Percentiles rank a stretch among this genome's conserved stretches.
Conservation (phyloP, 2,329 filamentous ascomycete genomes). For the Talaromyces sp. region DNA sequence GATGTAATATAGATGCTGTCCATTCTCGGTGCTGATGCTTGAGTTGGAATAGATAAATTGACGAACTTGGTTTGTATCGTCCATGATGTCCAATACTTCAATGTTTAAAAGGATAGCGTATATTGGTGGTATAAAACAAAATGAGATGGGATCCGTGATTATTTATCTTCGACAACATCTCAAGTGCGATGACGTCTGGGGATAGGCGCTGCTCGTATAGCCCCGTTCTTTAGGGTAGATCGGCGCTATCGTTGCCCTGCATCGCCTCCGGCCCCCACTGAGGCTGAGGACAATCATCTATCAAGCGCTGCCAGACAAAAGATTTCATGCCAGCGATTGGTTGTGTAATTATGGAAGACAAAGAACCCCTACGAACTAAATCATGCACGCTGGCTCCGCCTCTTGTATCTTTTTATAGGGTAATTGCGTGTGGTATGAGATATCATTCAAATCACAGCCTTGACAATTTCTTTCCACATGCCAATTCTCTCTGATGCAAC, state of each 20-base stretch:
- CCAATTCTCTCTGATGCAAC: neutral
- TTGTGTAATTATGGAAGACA: neutral
- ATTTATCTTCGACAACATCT: neutral
- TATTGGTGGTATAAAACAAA: too few species aligned
- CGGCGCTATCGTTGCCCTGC: neutral
- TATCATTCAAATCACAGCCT: neutral
- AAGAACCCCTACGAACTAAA: neutral
- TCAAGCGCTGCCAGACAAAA: too few species aligned
- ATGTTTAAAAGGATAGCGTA: too few species aligned
- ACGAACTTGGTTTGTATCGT: neutral
- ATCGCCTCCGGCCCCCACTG: neutral
- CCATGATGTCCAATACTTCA: neutral
- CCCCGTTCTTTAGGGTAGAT: neutral
- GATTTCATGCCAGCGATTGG: neutral
- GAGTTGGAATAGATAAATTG: neutral
- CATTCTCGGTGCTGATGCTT: neutral
- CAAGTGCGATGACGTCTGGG: neutral
- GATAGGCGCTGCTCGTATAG: neutral
- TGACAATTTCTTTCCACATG: neutral
- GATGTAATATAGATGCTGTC: neutral
- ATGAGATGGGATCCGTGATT: neutral
- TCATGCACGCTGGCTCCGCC: neutral
- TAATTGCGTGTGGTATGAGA: neutral
- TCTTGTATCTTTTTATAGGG: neutral
- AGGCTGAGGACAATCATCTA: neutral